These are phyloP conservation scores for Colletotrichum karsti DNA, from an alignment of 2,329 filamentous ascomycete genomes.

Conservation along the genomic window DNA sequence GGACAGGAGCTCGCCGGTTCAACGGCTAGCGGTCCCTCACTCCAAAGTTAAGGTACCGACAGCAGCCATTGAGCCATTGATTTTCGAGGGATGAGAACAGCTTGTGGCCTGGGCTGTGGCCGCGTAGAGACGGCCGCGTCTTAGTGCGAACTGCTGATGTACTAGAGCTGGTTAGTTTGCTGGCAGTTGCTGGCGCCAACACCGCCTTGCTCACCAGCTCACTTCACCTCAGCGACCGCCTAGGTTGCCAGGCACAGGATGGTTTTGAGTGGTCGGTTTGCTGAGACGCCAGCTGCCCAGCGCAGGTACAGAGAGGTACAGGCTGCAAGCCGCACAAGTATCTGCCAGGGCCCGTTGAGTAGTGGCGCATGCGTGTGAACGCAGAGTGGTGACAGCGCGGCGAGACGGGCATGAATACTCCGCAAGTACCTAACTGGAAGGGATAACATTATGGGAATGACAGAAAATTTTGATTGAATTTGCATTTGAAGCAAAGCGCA, in stretches of 20 bases:
- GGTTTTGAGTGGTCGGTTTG: not conserved
- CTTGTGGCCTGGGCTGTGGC: conserved; percentile 14
- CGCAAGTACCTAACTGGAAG: not conserved
- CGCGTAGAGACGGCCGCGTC: conserved; percentile 1
- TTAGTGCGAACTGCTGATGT: conserved; percentile 23
- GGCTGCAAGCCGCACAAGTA: conserved; percentile 12
- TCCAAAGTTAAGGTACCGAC: not conserved
- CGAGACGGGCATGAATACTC: not conserved
- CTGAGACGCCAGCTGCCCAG: not conserved
- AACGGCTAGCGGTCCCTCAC: not conserved
- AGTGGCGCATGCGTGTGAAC: not conserved
- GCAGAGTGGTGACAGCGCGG: not conserved
- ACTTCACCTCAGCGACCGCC: not conserved
- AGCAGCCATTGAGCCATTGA: not conserved
- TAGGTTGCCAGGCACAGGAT: conserved; percentile 16
- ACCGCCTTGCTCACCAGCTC: not conserved
- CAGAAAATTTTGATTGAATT: not conserved
- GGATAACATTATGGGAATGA: not conserved
- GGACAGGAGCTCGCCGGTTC: not conserved
- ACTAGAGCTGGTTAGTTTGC: not conserved
- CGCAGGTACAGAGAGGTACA: conserved; percentile 10
- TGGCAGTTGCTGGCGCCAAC: conserved; percentile 10
- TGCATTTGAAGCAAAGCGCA: not conserved
- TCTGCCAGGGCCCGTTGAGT: conserved; percentile 23
- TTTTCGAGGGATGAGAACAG: not conserved